These are phyloP conservation scores for Porcisia deanei DNA, from an alignment of 208 protist species.

Conservation along the genomic window DNA sequence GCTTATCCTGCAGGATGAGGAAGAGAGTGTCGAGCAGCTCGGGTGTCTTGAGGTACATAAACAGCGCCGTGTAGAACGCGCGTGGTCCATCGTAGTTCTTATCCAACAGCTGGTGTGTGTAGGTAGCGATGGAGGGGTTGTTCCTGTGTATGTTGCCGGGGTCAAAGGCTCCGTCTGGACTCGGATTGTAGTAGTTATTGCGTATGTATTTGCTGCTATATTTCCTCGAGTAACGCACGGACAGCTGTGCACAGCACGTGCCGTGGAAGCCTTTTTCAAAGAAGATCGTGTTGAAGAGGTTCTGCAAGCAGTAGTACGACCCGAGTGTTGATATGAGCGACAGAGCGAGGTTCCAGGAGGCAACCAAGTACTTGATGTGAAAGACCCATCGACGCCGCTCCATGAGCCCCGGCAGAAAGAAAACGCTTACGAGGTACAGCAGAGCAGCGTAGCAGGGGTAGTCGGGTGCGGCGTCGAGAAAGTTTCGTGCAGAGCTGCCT, in stretches of 20 bases:
- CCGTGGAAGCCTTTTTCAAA: constrained; percentile 20
- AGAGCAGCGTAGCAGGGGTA: constrained; percentile 30
- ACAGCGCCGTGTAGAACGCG: constrained; percentile 54
- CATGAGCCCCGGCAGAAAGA: constrained; percentile 31
- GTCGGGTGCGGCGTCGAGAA: constrained; percentile 30
- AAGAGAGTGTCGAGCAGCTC: constrained; percentile 82
- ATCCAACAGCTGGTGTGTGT: constrained; percentile 22
- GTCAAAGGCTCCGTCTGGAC: constrained; percentile 14
- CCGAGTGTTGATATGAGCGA: constrained; percentile 71
- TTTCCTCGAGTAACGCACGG: constrained; percentile 34
- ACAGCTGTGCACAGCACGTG: constrained; percentile 37
- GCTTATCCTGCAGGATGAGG: constrained; percentile 64
- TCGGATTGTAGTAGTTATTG: constrained; percentile 41
- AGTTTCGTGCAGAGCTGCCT: constrained; percentile 35
- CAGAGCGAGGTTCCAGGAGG: constrained; percentile 82
- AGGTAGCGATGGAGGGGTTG: constrained; percentile 28
- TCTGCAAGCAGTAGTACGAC: constrained; percentile 30
- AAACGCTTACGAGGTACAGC: constrained; percentile 28
- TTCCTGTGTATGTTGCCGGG: constrained; percentile 10
- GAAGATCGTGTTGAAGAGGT: constrained; percentile 35
- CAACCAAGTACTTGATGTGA: constrained; percentile 40
- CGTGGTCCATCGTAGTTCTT: constrained; percentile 30
- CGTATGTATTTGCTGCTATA: constrained; percentile 18
- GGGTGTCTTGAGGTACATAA: constrained; percentile 71
- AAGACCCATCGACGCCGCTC: constrained; percentile 31